phyloP scores from a whole-genome alignment of 495 filamentous ascomycete genomes.

The Xylaria scruposa region DNA sequence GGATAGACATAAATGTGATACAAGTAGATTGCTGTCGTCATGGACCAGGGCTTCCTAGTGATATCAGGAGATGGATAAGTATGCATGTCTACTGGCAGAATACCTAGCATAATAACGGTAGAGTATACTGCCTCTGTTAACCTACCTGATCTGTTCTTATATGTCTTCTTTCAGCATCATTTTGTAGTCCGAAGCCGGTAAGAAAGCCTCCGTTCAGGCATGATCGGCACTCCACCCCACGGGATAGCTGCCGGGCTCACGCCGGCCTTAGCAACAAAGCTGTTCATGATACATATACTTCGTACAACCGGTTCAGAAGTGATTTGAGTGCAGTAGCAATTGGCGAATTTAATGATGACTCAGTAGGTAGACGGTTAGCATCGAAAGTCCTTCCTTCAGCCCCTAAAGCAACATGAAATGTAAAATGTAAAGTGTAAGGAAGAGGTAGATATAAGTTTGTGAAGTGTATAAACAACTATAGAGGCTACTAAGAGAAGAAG shows the following conservation, averaged over 20 bases:
- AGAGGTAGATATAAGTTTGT: not conserved
- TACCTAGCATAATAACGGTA: not conserved
- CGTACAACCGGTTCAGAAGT: constrained; percentile 63
- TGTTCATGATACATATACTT: constrained; percentile 61
- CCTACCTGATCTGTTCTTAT: not conserved
- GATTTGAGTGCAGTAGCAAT: constrained; percentile 61
- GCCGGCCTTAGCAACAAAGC: not conserved
- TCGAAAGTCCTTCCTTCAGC: constrained; percentile 31
- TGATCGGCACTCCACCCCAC: constrained; percentile 22
- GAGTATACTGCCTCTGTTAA: not conserved
- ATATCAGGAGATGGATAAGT: not conserved
- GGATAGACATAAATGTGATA: not conserved
- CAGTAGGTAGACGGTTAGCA: constrained; percentile 2
- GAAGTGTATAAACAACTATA: not conserved
- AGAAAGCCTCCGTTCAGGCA: constrained; percentile 22
- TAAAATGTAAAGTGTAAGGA: not conserved
- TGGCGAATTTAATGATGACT: constrained; percentile 58
- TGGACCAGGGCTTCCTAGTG: not conserved
- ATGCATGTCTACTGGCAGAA: constrained; percentile 9
- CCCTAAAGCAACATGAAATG: not conserved
- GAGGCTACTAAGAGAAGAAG: too few relatives aligned
- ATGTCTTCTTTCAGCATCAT: not conserved
- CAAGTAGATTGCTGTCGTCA: not conserved
- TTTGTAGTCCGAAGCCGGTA: constrained; percentile 19
- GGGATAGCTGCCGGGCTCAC: not conserved